Conservation (phyloP, 2,329 filamentous ascomycete species). For the Alternaria postmessia region DNA sequence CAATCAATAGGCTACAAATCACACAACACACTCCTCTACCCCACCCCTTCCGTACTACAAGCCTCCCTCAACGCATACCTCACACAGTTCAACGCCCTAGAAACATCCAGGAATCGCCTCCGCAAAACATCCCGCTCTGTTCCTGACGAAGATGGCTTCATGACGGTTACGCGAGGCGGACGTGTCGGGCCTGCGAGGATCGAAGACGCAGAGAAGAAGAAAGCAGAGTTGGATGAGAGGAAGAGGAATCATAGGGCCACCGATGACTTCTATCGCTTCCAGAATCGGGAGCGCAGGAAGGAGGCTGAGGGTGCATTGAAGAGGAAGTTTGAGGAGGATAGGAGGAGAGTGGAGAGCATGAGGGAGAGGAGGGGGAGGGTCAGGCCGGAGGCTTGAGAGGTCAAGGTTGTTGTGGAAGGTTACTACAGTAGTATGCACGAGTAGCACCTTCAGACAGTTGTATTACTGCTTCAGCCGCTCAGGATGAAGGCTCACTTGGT, state of each 20-base stretch:
- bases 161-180: constrained; percentile 84
- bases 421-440: no score
- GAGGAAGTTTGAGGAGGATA: constrained; percentile 78
- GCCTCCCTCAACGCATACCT: constrained; percentile 85
- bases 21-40: constrained; percentile 77
- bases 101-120: constrained; percentile 71
- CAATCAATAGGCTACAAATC: constrained; percentile 61
- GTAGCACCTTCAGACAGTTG: background rate
- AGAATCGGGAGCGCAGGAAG: constrained; percentile 81
- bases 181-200: constrained; percentile 75
- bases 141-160: constrained; percentile 93
- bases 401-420: no score
- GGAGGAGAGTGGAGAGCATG: constrained; percentile 74
- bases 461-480: background rate
- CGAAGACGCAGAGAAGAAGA: constrained; percentile 69
- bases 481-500: background rate
- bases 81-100: constrained; percentile 72
- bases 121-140: constrained; percentile 73
- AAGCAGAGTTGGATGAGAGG: constrained; percentile 61
- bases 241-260: constrained; percentile 65
- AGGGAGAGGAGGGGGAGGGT: constrained; percentile 64
- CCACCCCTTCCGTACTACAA: constrained; percentile 72
- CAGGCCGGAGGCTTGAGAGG: constrained; percentile 34
- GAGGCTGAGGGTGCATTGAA: constrained; percentile 73
- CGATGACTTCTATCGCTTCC: constrained; percentile 84